phyloP scores from a whole-genome alignment of 805 yeast genomes.

The Starmerella vitae region DNA sequence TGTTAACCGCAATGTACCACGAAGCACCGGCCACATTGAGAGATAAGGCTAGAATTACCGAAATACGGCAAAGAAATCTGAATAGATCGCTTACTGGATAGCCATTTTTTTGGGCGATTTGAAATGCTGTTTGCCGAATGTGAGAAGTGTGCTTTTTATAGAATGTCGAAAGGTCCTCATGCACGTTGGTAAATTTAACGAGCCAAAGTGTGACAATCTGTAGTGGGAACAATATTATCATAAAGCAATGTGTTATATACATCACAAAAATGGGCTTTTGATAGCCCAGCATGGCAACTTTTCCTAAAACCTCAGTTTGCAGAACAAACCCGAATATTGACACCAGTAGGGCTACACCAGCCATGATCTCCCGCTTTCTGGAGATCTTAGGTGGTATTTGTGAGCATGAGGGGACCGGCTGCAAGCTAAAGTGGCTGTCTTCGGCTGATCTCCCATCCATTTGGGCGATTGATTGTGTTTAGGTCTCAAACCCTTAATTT shows the following conservation, averaged over 20 bases:
- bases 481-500: too few relatives aligned
- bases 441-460: too few relatives aligned
- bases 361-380: slow-evolving; percentile 32
- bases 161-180: slow-evolving; percentile 9
- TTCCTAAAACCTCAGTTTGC: slow-evolving; percentile 71
- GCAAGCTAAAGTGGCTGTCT: too few relatives aligned
- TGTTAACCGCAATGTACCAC: slow-evolving; percentile 74
- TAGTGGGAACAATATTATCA: slow-evolving; percentile 61
- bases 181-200: slow-evolving; percentile 2
- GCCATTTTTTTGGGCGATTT: slow-evolving; percentile 12
- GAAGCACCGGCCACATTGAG: slow-evolving; percentile 65
- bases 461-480: too few relatives aligned
- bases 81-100: slow-evolving; percentile 5
- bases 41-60: slow-evolving; percentile 39
- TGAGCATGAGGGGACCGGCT: too few relatives aligned
- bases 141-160: slow-evolving; percentile 14
- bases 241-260: slow-evolving; percentile 58
- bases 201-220: slow-evolving; percentile 42
- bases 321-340: slow-evolving; percentile 51
- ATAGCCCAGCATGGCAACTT: slow-evolving; percentile 45
- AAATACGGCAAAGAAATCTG: slow-evolving; percentile 33
- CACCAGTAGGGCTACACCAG: slow-evolving; percentile 35
- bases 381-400: slow-evolving; percentile 4
- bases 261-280: slow-evolving; percentile 54
- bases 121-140: slow-evolving; percentile 14